phyloP scores from a whole-genome alignment of 192 early-diverging fungal genomes.

The Haplosporangium gracile region DNA sequence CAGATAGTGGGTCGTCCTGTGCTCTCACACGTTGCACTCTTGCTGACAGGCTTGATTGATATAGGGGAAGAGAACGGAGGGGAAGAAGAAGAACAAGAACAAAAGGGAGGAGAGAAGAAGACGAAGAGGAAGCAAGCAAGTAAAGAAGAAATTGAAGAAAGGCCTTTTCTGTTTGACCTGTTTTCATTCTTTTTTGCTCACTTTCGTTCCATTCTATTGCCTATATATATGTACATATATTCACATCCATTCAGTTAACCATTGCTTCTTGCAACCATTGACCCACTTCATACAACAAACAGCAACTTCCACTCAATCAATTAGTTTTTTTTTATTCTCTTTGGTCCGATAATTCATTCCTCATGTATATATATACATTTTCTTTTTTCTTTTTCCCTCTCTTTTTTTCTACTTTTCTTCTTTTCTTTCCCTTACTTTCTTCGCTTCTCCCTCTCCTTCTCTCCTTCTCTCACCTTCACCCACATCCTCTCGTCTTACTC shows the following conservation, averaged over 20 bases:
- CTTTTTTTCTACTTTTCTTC: not conserved
- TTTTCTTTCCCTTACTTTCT: not conserved
- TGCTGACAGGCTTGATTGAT: not conserved
- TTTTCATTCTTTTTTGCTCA: not conserved
- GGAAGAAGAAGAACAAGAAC: not conserved
- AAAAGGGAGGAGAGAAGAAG: not conserved
- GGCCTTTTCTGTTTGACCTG: not conserved
- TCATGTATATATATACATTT: not conserved
- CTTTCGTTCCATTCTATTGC: not conserved
- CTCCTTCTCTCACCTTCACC: not conserved
- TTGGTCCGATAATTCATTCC: not conserved
- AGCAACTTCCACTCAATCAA: too few relatives aligned
- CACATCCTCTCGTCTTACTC: not conserved
- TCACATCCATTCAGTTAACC: not conserved
- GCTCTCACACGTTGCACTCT: not conserved
- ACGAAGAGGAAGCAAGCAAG: not conserved
- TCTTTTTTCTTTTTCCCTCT: slow-evolving; percentile 12
- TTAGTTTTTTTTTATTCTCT: too few relatives aligned
- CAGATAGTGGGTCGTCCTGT: not conserved
- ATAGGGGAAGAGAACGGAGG: not conserved
- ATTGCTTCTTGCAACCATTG: not conserved
- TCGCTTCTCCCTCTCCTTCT: not conserved
- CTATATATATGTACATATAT: too few relatives aligned
- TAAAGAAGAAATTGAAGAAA: not conserved
- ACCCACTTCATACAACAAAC: not conserved